Evolutionary conservation across 495 filamentous ascomycete genomes (phyloP).

Genomic region (Platismatia glauca): DNA sequence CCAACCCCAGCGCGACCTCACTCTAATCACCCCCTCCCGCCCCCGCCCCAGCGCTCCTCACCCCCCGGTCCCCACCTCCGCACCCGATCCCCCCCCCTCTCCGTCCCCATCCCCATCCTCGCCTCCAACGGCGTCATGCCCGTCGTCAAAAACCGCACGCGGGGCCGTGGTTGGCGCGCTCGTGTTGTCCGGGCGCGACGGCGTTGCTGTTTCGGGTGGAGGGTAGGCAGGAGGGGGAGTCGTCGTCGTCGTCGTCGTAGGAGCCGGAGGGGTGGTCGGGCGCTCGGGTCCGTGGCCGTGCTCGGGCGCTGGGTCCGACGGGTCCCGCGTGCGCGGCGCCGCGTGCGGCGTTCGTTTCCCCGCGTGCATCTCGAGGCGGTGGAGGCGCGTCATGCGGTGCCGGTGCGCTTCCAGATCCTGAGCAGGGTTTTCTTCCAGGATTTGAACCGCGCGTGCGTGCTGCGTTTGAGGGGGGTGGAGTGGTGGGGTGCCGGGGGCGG

Average conservation of each 20-base stretch:
- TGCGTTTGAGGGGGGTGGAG: neutral
- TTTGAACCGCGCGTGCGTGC: neutral
- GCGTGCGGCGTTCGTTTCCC: no score
- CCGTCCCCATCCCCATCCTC: neutral
- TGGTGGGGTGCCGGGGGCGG: neutral
- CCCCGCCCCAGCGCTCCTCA: neutral
- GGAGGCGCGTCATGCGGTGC: no score
- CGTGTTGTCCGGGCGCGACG: neutral
- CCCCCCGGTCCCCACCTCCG: neutral
- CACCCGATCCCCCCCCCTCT: neutral
- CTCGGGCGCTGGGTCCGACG: no score
- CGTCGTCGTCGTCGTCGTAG: no score
- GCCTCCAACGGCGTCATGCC: neutral
- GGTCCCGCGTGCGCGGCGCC: no score
- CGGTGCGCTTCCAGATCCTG: no score
- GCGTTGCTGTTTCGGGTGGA: neutral
- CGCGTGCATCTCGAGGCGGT: no score
- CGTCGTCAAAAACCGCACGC: neutral
- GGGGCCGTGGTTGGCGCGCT: neutral
- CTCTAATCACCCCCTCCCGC: no score
- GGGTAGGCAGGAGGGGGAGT: neutral
- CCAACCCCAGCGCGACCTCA: no score
- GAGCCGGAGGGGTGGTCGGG: no score
- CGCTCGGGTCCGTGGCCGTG: no score
- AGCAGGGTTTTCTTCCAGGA: no score